phyloP scores from a whole-genome alignment of 257 asterid species.

The Craterostigma plantagineum region DNA sequence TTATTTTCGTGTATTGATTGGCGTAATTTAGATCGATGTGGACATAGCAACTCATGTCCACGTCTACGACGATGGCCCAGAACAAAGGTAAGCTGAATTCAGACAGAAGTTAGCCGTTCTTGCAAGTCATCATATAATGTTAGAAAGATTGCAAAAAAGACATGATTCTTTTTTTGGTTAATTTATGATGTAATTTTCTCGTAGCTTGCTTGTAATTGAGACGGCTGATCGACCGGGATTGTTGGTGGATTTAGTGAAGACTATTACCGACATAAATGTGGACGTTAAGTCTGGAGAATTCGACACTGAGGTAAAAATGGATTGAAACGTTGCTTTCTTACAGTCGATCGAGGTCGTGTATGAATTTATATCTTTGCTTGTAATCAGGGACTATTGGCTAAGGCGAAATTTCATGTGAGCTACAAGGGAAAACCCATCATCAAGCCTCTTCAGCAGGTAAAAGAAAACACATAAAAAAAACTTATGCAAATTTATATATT shows the following conservation, averaged over 20 bases:
- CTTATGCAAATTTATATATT: neutral
- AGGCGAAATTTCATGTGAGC: conserved; percentile 87
- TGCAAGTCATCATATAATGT: neutral
- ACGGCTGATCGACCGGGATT: conserved; percentile 87
- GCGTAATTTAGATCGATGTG: conserved; percentile 45
- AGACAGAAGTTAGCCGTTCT: neutral
- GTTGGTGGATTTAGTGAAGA: conserved; percentile 88
- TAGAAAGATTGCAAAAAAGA: no score
- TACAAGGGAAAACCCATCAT: conserved; percentile 72
- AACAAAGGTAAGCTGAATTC: conserved; percentile 25
- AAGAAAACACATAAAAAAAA: neutral
- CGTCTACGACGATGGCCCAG: conserved; percentile 49
- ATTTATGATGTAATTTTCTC: conserved; percentile 14
- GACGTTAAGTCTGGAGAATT: conserved; percentile 82
- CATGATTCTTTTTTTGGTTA: neutral
- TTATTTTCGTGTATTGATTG: conserved; percentile 5
- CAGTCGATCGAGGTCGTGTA: neutral
- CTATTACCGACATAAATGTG: conserved; percentile 62
- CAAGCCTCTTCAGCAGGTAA: conserved; percentile 93
- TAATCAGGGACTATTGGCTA: conserved; percentile 76
- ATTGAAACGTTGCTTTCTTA: conserved; percentile 6
- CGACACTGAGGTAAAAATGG: conserved; percentile 53
- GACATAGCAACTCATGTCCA: conserved; percentile 54
- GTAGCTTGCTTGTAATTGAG: conserved; percentile 66
- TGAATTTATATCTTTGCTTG: conserved; percentile 1